Conservation (phyloP, 805 yeast species). For the Saturnispora dispora region DNA sequence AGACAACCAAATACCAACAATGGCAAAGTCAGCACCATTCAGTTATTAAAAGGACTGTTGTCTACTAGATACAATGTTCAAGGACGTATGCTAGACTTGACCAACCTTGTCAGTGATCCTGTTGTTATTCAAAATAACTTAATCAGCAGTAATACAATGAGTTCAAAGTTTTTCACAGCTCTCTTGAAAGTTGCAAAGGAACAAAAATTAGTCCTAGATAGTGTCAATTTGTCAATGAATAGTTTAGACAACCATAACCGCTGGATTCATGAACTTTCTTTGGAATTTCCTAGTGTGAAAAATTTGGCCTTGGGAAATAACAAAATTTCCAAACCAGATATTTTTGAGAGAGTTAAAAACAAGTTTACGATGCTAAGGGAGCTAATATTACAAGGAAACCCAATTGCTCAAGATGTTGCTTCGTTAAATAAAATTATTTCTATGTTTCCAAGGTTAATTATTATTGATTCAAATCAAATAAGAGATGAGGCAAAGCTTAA, state of each 20-base stretch:
- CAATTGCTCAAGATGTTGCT: constrained; percentile 37
- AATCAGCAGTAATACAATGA: constrained; percentile 33
- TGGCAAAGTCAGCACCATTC: constrained; percentile 37
- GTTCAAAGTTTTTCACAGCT: constrained; percentile 83
- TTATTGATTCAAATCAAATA: constrained; percentile 69
- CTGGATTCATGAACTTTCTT: constrained; percentile 54
- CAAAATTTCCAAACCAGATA: constrained; percentile 45
- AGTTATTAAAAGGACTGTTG: constrained; percentile 52
- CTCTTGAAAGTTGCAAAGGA: constrained; percentile 70
- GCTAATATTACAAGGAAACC: constrained; percentile 70
- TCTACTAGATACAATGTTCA: constrained; percentile 58
- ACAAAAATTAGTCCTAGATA: constrained; percentile 45
- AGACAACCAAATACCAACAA: neutral
- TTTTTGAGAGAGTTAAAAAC: constrained; percentile 67
- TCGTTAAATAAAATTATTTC: constrained; percentile 56
- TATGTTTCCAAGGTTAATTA: constrained; percentile 68
- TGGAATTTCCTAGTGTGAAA: constrained; percentile 62
- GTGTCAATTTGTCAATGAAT: constrained; percentile 63
- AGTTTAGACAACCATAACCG: constrained; percentile 49
- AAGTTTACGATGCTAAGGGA: constrained; percentile 70
- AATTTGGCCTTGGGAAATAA: constrained; percentile 80
- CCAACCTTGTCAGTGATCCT: constrained; percentile 55
- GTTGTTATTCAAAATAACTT: constrained; percentile 52
- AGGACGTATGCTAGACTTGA: constrained; percentile 58
- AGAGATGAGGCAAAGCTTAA: constrained; percentile 61